Base-by-base conservation (phyloP, 208 protist genomes). In the Kentomonas sorsogonicus region DNA sequence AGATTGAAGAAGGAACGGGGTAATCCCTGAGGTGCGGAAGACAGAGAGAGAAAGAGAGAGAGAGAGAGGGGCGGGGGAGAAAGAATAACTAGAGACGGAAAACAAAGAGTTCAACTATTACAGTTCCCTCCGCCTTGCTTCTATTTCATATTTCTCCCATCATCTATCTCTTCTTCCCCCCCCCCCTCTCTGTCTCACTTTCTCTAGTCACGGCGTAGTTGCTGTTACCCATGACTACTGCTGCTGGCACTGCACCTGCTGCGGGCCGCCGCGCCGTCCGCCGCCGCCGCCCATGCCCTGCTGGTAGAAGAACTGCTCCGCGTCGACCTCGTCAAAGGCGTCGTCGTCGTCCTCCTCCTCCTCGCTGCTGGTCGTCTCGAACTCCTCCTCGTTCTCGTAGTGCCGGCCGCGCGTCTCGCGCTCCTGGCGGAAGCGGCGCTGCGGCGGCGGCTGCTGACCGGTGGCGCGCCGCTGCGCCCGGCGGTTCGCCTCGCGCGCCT, bases 221-320 rank as follows among this genome's bases (percentile, higher is more conserved):
- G 1, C 23, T 2, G 5, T 43, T 25, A n/a, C n/a, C n/a, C 33
- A n/a, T 31, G 2, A n/a, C 74, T 79, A 91, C 69, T 86, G 79
- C 50, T 86, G 78, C 20, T 64, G 56, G 44, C 83, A 91, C 68
- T 87, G 72, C 39, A 76, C 81, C 57, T 90, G 83, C 25, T 46
- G 57, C 11, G 60, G 69, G 20, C 68, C 46, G 16, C 27, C 27
- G 34, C 34, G 40, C 29, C 62, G 50, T 39, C 27, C 39, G 23
- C 16, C 25, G 3, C 58, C 55, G 4, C 68, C 57, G n/a, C 55
- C 34, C 33, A 50, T 55, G 36, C 47, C 58, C 53, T 62, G 64
- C 43, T 67, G 63, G 18, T 61, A 33, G 18, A 65, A 26, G 36
- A 55, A 41, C 20, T 68, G 52, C 22, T 77, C 70, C 3, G 65